Percentiles rank a stretch among this genome's conserved stretches.
Evolutionary conservation across 192 early-diverging fungal species (phyloP).

Genomic region (Phycomyces nitens): DNA sequence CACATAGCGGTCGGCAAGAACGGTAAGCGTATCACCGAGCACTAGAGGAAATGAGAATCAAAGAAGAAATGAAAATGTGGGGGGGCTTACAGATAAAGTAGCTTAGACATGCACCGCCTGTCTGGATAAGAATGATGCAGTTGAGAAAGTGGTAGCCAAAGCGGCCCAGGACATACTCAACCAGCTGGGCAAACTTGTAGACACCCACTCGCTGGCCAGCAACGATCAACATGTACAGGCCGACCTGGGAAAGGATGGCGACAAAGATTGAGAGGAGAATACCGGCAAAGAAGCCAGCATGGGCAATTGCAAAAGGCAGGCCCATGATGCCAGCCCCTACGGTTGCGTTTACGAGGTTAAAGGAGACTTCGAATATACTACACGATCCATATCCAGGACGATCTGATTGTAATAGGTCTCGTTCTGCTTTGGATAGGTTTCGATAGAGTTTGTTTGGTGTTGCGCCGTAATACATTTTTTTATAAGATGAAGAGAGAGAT

Average conservation of each 20-base stretch:
- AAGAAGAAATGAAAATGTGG: too few species aligned
- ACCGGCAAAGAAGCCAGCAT: conserved; percentile 61
- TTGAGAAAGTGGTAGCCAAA: conserved; percentile 52
- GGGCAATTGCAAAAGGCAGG: conserved; percentile 60
- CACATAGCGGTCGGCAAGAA: conserved; percentile 33
- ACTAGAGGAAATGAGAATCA: conserved; percentile 29
- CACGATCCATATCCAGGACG: conserved; percentile 41
- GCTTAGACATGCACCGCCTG: conserved; percentile 55
- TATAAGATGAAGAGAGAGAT: neutral
- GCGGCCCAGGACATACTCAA: conserved; percentile 51
- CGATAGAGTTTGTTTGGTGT: conserved; percentile 2
- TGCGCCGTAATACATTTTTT: neutral
- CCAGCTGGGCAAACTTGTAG: conserved; percentile 55
- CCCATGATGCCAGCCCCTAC: conserved; percentile 64
- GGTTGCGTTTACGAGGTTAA: conserved; percentile 69
- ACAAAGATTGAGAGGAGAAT: conserved; percentile 45
- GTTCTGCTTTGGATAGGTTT: conserved; percentile 12
- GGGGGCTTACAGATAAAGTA: conserved; percentile 47
- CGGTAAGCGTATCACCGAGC: conserved; percentile 46
- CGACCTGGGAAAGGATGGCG: conserved; percentile 46
- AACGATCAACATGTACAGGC: conserved; percentile 56
- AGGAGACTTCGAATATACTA: conserved; percentile 41
- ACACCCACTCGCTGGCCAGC: conserved; percentile 52
- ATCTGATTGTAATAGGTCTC: conserved; percentile 34
- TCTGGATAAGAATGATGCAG: conserved; percentile 56